Evolutionary conservation across 1,284 basidiomycete species (phyloP).

Genomic region (Neonothopanus nambi): DNA sequence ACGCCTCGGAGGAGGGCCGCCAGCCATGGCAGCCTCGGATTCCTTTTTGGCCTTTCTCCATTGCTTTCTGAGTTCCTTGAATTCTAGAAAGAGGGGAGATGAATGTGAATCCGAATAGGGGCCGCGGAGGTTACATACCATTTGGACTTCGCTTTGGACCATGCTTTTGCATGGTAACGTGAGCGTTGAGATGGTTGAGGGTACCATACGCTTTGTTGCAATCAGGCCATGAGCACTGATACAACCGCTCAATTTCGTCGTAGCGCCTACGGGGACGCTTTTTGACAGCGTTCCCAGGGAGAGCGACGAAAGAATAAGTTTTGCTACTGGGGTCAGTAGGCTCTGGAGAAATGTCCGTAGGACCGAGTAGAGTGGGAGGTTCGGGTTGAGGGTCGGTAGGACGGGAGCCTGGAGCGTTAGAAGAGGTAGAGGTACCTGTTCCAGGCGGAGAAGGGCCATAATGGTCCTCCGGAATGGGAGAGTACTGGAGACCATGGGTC

Average conservation of each 20-base stretch:
- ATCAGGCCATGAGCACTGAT: conserved; percentile 80
- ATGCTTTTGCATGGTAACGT: conserved; percentile 92
- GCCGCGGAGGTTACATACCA: conserved; percentile 50
- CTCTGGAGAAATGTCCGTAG: conserved; percentile 2
- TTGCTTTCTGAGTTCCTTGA: conserved; percentile 95
- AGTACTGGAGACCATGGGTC: conserved; percentile 35
- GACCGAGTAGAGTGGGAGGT: background rate
- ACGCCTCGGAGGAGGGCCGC: conserved; percentile 10
- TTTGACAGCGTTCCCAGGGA: conserved; percentile 77
- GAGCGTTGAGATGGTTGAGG: conserved; percentile 89
- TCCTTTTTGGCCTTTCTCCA: conserved; percentile 95
- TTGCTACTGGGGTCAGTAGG: conserved; percentile 44
- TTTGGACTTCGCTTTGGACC: conserved; percentile 80
- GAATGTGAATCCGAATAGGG: conserved; percentile 3
- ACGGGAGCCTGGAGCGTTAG: conserved; percentile 25
- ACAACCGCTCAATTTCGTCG: conserved; percentile 92
- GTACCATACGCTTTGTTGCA: conserved; percentile 88
- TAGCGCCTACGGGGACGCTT: conserved; percentile 83
- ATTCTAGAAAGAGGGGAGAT: conserved; percentile 59
- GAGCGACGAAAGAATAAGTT: conserved; percentile 79
- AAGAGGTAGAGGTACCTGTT: conserved; percentile 55
- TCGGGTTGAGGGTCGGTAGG: background rate
- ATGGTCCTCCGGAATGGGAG: conserved; percentile 39
- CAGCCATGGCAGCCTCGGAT: conserved; percentile 31
- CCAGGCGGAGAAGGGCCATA: conserved; percentile 60